These are phyloP conservation scores for Endocalyx cinctus DNA, from an alignment of 2,329 filamentous ascomycete genomes.

Conservation along the genomic window DNA sequence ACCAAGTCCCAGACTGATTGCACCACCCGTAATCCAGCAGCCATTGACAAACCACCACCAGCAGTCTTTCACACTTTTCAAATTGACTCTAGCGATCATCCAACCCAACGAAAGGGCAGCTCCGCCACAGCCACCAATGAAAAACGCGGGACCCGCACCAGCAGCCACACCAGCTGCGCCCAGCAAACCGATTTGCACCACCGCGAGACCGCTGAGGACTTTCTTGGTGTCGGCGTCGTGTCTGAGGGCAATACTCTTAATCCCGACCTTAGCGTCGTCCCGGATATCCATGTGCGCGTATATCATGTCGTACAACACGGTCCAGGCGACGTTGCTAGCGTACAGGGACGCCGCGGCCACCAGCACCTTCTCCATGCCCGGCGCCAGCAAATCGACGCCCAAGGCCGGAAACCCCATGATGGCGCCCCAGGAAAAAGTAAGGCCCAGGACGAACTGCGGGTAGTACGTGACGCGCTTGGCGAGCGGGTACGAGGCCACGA, in stretches of 20 bases:
- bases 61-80: conserved; percentile 62
- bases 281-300: conserved; percentile 90
- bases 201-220: conserved; percentile 66
- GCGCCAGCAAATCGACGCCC: conserved; percentile 67
- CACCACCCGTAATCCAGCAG: conserved; percentile 63
- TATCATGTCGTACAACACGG: conserved; percentile 85
- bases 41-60: conserved; percentile 77
- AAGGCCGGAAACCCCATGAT: conserved; percentile 84
- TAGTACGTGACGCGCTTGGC: conserved; percentile 86
- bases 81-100: conserved; percentile 64
- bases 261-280: conserved; percentile 79
- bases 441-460: conserved; percentile 75
- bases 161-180: conserved; percentile 63
- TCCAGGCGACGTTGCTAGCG: conserved; percentile 78
- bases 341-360: conserved; percentile 67
- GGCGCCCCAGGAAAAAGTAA: conserved; percentile 87
- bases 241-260: conserved; percentile 81
- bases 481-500: conserved; percentile 74
- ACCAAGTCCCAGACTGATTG: conserved; percentile 54
- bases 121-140: conserved; percentile 62
- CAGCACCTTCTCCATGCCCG: conserved; percentile 57
- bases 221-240: conserved; percentile 74
- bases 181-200: conserved; percentile 64
- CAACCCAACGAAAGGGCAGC: conserved; percentile 54
- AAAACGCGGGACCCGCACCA: conserved; percentile 66